These are phyloP conservation scores for Penicillium olsonii DNA, from an alignment of 2,329 filamentous ascomycete species.

Conservation along the genomic window DNA sequence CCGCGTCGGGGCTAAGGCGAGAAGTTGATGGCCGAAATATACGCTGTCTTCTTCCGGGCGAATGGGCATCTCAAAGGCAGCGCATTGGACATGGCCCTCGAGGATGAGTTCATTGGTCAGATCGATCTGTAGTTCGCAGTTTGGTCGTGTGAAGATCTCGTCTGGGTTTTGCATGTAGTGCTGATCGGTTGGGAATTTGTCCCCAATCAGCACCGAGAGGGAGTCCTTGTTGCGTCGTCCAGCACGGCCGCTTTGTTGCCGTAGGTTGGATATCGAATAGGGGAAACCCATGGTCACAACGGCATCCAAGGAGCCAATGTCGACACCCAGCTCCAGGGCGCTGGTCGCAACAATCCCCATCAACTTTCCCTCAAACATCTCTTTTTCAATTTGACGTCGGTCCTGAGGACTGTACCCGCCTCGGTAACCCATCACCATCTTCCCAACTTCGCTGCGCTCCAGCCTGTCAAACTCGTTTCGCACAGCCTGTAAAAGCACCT, in stretches of 20 bases:
- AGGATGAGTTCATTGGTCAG: constrained; percentile 87
- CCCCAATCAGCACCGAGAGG: constrained; percentile 83
- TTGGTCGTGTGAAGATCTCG: constrained; percentile 86
- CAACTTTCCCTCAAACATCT: constrained; percentile 96
- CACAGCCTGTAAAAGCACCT: constrained; percentile 77
- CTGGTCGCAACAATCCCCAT: constrained; percentile 92
- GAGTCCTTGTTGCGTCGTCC: constrained; percentile 92
- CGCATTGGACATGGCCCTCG: constrained; percentile 94
- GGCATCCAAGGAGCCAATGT: constrained; percentile 91
- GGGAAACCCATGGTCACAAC: constrained; percentile 94
- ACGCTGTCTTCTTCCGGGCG: constrained; percentile 69
- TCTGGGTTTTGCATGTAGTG: constrained; percentile 97
- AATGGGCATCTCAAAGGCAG: constrained; percentile 92
- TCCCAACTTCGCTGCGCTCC: constrained; percentile 72
- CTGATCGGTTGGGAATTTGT: constrained; percentile 88
- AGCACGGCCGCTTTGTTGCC: constrained; percentile 91
- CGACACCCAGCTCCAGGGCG: constrained; percentile 88
- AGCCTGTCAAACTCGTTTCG: constrained; percentile 73
- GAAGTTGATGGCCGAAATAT: constrained; percentile 78
- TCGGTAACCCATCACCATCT: constrained; percentile 89
- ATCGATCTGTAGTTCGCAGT: constrained; percentile 86
- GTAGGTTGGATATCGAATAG: constrained; percentile 89
- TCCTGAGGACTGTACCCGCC: constrained; percentile 95
- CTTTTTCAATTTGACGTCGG: constrained; percentile 79
- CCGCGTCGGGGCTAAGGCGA: constrained; percentile 70